Percentiles rank a stretch among this genome's conserved stretches.
phyloP scores from a whole-genome alignment of 768 basidiomycete species.

The Termitomyces sp. region DNA sequence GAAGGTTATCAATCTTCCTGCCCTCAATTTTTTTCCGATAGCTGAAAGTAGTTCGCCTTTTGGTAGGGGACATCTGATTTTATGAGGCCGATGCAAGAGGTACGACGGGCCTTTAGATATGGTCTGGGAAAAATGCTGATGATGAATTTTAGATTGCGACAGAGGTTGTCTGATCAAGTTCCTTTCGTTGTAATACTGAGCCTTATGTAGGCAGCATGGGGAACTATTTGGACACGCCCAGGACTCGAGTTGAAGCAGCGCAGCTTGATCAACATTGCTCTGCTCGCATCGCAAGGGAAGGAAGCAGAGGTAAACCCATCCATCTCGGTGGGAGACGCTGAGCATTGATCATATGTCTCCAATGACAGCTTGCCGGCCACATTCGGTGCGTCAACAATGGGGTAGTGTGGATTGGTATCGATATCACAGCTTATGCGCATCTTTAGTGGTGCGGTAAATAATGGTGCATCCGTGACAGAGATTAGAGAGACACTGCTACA shows the following conservation, averaged over 20 bases:
- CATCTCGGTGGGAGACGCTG: background rate
- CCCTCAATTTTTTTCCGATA: too few species aligned
- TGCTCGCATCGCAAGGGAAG: slow-evolving; percentile 37
- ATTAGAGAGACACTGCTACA: slow-evolving; percentile 39
- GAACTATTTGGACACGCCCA: slow-evolving; percentile 41
- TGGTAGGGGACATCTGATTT: slow-evolving; percentile 27
- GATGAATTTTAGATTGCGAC: slow-evolving; percentile 24
- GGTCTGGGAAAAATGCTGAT: background rate
- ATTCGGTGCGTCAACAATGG: slow-evolving; percentile 20
- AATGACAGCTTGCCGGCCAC: slow-evolving; percentile 29
- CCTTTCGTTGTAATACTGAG: background rate
- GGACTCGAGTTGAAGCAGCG: slow-evolving; percentile 40
- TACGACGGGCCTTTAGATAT: background rate
- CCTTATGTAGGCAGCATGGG: slow-evolving; percentile 32
- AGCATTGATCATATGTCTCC: background rate
- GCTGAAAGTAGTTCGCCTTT: background rate
- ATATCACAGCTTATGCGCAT: background rate
- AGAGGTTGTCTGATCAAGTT: slow-evolving; percentile 20
- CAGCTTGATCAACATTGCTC: slow-evolving; percentile 37
- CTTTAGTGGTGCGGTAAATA: slow-evolving; percentile 35
- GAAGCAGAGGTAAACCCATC: slow-evolving; percentile 29
- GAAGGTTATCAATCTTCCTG: slow-evolving; percentile 17
- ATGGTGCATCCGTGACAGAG: slow-evolving; percentile 37
- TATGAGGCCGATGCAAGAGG: slow-evolving; percentile 42
- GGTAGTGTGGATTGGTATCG: too few species aligned